These are phyloP conservation scores for Quercus tomentella DNA, from an alignment of 331 rosid species.

Conservation along the genomic window DNA sequence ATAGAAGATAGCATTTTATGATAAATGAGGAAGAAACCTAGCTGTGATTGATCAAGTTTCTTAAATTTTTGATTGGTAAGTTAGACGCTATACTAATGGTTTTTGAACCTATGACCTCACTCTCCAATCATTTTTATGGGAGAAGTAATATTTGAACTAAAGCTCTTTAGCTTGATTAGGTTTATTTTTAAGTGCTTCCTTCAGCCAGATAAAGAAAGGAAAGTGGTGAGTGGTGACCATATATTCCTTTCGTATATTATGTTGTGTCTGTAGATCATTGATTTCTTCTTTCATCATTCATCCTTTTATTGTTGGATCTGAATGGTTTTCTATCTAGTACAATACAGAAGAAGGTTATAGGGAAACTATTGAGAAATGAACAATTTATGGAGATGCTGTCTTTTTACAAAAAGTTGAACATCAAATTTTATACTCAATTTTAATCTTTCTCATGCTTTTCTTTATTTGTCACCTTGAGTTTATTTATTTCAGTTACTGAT, in stretches of 20 bases:
- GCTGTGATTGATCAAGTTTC: no score
- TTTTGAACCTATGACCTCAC: no score
- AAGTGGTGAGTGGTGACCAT: neutral
- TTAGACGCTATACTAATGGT: fast-evolving
- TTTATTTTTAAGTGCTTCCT: neutral
- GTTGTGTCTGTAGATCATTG: neutral
- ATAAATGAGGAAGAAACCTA: neutral
- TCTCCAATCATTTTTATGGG: fast-evolving
- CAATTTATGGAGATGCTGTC: conserved; percentile 74
- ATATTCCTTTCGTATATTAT: neutral
- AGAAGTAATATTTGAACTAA: no score
- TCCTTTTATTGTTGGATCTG: neutral
- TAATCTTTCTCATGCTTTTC: neutral
- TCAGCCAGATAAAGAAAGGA: neutral
- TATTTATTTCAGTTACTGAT: neutral
- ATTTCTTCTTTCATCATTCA: conserved; percentile 8
- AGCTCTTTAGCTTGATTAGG: neutral
- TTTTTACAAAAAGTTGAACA: conserved; percentile 55
- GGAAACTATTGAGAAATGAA: conserved; percentile 81
- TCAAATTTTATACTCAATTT: neutral
- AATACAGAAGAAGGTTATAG: conserved; percentile 89
- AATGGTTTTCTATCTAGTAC: conserved; percentile 40
- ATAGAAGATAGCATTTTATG: neutral
- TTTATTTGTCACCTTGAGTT: neutral
- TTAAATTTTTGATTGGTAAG: no score